Conservation (phyloP, 768 basidiomycete genomes). For the Phaffia tasmanica region DNA sequence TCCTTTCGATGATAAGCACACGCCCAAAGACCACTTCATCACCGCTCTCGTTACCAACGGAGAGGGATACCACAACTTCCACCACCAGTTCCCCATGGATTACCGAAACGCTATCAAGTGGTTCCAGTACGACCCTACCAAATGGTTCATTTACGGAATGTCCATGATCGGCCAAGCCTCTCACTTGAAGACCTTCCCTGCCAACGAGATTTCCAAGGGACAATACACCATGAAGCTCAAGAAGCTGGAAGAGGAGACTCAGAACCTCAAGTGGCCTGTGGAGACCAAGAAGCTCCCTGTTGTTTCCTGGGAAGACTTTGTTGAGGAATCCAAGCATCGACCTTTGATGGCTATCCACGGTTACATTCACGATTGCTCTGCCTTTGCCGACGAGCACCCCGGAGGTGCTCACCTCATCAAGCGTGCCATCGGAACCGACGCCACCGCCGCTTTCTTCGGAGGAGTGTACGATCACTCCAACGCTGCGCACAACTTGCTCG, state of each 20-base stretch:
- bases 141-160: slow-evolving; percentile 72
- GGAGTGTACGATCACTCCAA: slow-evolving; percentile 82
- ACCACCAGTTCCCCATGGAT: slow-evolving; percentile 95
- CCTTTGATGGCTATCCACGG: slow-evolving; percentile 78
- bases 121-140: slow-evolving; percentile 87
- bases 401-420: slow-evolving; percentile 75
- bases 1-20: slow-evolving; percentile 90
- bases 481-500: slow-evolving; percentile 63
- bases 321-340: slow-evolving; percentile 63
- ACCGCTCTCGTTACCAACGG: slow-evolving; percentile 85
- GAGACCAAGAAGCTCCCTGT: slow-evolving; percentile 65
- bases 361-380: slow-evolving; percentile 73
- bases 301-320: slow-evolving; percentile 80
- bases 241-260: slow-evolving; percentile 66
- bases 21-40: slow-evolving; percentile 75
- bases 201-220: slow-evolving; percentile 81
- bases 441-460: slow-evolving; percentile 87
- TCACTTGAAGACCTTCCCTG: slow-evolving; percentile 71
- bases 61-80: slow-evolving; percentile 91
- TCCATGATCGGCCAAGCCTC: slow-evolving; percentile 59
- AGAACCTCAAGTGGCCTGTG: slow-evolving; percentile 65
- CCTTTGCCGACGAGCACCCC: slow-evolving; percentile 44
- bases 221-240: slow-evolving; percentile 90
- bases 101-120: slow-evolving; percentile 92
- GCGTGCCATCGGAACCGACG: slow-evolving; percentile 79